Evolutionary conservation across 768 basidiomycete species (phyloP).

Genomic region (Mycena vitilis): DNA sequence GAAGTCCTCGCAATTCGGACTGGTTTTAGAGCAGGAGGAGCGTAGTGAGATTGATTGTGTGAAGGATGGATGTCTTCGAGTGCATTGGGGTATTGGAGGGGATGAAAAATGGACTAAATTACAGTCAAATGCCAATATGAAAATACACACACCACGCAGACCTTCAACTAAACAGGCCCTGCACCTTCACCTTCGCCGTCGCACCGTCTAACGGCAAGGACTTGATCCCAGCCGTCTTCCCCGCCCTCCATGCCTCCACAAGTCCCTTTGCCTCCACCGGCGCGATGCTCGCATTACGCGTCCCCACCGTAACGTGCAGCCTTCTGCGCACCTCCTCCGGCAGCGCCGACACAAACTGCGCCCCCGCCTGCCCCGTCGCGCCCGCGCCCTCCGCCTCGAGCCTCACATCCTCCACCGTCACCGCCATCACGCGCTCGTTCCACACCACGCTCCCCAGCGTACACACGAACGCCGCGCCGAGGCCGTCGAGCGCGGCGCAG

Average conservation of each 20-base stretch:
- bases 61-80: too few relatives aligned
- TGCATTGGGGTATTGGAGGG: too few relatives aligned
- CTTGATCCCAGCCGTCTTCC: conserved; percentile 31
- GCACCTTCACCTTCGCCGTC: conserved; percentile 8
- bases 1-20: too few relatives aligned
- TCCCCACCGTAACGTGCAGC: conserved; percentile 93
- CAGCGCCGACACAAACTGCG: conserved; percentile 71
- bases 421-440: conserved; percentile 84
- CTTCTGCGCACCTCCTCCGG: conserved; percentile 58
- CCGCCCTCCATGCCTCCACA: conserved; percentile 66
- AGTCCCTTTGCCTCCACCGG: conserved; percentile 79
- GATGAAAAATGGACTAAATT: too few relatives aligned
- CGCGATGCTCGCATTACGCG: conserved; percentile 57
- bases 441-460: conserved; percentile 74
- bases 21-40: too few relatives aligned
- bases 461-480: conserved; percentile 64
- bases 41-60: too few relatives aligned
- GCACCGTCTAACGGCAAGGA: not conserved
- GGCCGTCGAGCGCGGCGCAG: conserved; percentile 60
- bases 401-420: conserved; percentile 72
- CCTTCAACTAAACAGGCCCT: conserved; percentile 16
- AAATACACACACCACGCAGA: not conserved
- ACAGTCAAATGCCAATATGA: not conserved
- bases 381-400: conserved; percentile 41
- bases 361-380: conserved; percentile 35